Percentiles rank a stretch among this genome's conserved stretches.
These are phyloP conservation scores for Kwoniella mangroviensis DNA, from an alignment of 768 basidiomycete species.

Conservation along the genomic window DNA sequence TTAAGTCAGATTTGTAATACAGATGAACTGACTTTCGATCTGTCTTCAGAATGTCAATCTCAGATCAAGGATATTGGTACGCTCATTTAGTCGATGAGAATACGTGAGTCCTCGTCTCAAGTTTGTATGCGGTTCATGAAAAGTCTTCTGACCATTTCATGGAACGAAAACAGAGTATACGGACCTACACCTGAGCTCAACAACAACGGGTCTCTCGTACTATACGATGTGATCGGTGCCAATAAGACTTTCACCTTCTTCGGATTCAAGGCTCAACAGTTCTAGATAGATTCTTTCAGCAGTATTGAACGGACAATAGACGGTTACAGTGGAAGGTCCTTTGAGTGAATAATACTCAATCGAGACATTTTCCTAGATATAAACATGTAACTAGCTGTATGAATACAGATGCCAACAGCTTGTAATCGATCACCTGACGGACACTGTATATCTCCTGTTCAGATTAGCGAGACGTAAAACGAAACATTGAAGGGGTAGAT, in stretches of 20 bases:
- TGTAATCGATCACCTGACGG: too few species aligned
- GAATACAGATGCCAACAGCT: too few species aligned
- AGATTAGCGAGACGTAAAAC: too few species aligned
- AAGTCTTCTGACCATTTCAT: not conserved
- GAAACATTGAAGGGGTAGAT: too few species aligned
- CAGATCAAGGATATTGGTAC: conserved; percentile 10
- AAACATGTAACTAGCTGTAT: not conserved
- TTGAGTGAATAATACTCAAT: conserved; percentile 3
- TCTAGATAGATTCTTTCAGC: not conserved
- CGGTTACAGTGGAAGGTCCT: too few species aligned
- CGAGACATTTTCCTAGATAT: not conserved
- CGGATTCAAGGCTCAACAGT: conserved; percentile 29
- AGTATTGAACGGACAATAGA: too few species aligned
- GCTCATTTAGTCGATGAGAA: conserved; percentile 13
- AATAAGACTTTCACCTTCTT: conserved; percentile 29
- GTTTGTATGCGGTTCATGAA: too few species aligned
- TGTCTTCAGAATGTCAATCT: conserved; percentile 1
- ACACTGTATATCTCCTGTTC: too few species aligned
- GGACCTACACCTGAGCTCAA: conserved; percentile 22
- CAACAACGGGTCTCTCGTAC: conserved; percentile 6
- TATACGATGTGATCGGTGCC: conserved; percentile 23
- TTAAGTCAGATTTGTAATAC: too few species aligned
- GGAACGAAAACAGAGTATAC: conserved; percentile 11
- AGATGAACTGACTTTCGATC: not conserved
- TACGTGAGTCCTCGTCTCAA: not conserved